A percentile compares a stretch with the other conserved stretches of the same genome.
Conservation (phyloP, 2,329 filamentous ascomycete species). For the Penicillium sp. region DNA sequence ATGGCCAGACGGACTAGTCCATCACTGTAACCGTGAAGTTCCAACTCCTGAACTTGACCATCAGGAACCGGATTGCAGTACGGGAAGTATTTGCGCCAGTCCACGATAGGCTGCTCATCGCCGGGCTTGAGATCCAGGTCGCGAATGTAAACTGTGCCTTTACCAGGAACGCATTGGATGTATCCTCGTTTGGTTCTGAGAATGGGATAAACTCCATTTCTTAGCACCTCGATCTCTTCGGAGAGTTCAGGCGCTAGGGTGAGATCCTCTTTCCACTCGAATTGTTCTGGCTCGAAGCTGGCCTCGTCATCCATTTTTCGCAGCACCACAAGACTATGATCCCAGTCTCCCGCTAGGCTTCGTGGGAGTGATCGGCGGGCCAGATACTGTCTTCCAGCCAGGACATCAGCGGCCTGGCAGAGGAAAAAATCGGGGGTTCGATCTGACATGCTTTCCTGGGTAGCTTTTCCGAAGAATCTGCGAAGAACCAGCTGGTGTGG, state of each 20-base stretch:
- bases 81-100: not conserved
- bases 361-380: slow-evolving; percentile 28
- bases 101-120: not conserved
- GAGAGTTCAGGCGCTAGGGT: not conserved
- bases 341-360: slow-evolving; percentile 36
- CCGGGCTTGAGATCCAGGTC: not conserved
- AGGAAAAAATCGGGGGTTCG: slow-evolving; percentile 26
- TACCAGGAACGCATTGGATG: not conserved
- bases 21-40: not conserved
- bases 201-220: not conserved
- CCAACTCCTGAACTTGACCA: not conserved
- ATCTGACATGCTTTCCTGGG: slow-evolving; percentile 9
- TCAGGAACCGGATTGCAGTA: not conserved
- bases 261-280: slow-evolving; percentile 18
- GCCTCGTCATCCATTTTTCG: slow-evolving; percentile 2
- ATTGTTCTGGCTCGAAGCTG: slow-evolving; percentile 9
- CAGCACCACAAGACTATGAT: slow-evolving; percentile 24
- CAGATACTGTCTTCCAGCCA: slow-evolving; percentile 32
- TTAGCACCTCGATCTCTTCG: not conserved
- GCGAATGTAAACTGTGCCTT: not conserved
- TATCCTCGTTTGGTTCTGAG: not conserved
- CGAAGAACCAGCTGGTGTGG: slow-evolving; percentile 31
- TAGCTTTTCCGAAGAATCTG: slow-evolving; percentile 22
- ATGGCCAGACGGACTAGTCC: not conserved
- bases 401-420: slow-evolving; percentile 32